phyloP scores from a whole-genome alignment of 345 rosid species.

The Corymbia maculata region DNA sequence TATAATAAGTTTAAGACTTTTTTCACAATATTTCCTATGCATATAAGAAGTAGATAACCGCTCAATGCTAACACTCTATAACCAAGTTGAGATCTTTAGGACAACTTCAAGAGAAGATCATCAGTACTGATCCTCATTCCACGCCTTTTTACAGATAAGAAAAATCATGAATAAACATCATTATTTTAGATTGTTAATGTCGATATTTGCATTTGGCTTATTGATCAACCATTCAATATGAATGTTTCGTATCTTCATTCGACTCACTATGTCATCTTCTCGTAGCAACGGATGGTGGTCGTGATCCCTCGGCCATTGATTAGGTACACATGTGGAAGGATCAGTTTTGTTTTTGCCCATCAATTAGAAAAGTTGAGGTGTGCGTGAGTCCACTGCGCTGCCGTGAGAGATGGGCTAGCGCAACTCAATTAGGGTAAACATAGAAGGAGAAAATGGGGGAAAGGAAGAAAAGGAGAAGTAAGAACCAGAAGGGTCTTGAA shows the following conservation, averaged over 20 bases:
- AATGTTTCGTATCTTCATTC: not conserved
- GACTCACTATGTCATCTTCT: not conserved
- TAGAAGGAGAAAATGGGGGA: not conserved
- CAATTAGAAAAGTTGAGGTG: not conserved
- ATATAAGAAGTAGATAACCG: not conserved
- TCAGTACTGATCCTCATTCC: not conserved
- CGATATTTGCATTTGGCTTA: not conserved
- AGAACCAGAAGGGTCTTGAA: not conserved
- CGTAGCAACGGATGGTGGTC: not conserved
- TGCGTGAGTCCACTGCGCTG: not conserved
- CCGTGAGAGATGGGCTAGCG: not conserved
- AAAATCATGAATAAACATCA: not conserved
- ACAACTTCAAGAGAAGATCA: not conserved
- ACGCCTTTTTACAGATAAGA: not conserved
- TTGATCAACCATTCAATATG: not conserved
- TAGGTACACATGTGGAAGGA: not conserved
- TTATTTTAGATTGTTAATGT: not conserved
- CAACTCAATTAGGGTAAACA: not conserved
- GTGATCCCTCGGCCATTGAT: not conserved
- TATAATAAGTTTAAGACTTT: too few species aligned
- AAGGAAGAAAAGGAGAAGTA: not conserved
- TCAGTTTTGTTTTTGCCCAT: not conserved
- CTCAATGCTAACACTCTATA: not conserved
- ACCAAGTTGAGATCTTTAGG: not conserved
- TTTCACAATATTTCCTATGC: too few species aligned